Evolutionary conservation across 257 asterid genomes (phyloP), one percentile per base, ranked within the genome.

Genomic region (Solanum corneliomulleri): DNA sequence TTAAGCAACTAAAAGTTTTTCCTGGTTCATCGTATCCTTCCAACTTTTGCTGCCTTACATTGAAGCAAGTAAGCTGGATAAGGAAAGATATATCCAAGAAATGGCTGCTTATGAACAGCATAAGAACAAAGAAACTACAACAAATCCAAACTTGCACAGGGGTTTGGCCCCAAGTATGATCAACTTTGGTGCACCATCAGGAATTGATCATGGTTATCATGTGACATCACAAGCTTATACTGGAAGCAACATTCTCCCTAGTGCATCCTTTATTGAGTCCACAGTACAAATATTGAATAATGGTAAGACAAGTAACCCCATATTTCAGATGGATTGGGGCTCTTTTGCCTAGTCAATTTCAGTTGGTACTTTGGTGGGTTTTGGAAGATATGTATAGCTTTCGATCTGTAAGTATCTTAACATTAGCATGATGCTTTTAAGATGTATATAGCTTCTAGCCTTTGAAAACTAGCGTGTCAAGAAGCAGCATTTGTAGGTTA

Each of bases 51-150:
- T 93, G 98, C 95, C 96, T 11, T 94, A 89, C 75, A 23, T 90
- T 1, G 97, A 93, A 83, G 98, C 95, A 37, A 88, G 94, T 87
- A 90, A 87, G 89, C 87, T 87, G 89, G 98, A 95, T 91, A 93
- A 52, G 89, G 97, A 92, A 84, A 92, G 98, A 85, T 95, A 89
- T 45, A 84, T 69, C 8, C 82, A 87, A 78, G 95, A 95, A 86
- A 86, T 86, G 93, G 90, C 88, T 78, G 76, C 82, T 49, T 89
- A 92, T 71, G 85, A 71, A 80, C 89, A 88, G 85, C 86, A 35
- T 11, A 77, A 70, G 37, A 82, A 60, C 70, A 89, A 72, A 68
- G 88, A 80, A n/a, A 64, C 81, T n/a, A 21, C 35, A 35, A 86
- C 86, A 68, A 33, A 49, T 42, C 85, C 87, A 60, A 72, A 85